Evolutionary conservation across 1,284 basidiomycete genomes (phyloP), one percentile per base, ranked within the genome.

Genomic region (Boletus nobilissimus): DNA sequence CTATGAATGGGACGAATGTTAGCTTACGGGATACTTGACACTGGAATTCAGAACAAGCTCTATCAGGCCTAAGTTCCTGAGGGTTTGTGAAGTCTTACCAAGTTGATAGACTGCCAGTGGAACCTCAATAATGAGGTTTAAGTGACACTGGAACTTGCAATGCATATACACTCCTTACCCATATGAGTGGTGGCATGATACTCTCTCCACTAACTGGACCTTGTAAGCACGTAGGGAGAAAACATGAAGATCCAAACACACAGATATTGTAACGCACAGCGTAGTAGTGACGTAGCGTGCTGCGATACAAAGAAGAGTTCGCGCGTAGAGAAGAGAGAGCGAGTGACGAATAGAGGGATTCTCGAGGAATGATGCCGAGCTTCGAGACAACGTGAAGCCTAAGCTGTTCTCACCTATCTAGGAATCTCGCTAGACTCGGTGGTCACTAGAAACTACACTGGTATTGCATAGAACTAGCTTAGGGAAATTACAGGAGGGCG

Each of bases 11-110:
- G n/a, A n/a, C 34, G 2, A n/a, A 51, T 29, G 18, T 65, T 36
- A n/a, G 22, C 80, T 4, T 54, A 81, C 81, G n/a, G 0, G 3
- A 51, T 34, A 14, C 6, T 26, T 26, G 62, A 34, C 62, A 64
- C 36, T 64, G 16, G 19, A 14, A 60, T n/a, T 9, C 9, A 39
- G 9, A 72, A 60, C 6, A 29, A 34, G 11, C 29, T 24, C 22
- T 40, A 10, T 65, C n/a, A 81, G 65, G 66, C 19, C 29, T 18
- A 8, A 7, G 6, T 29, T 6, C 32, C 32, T 1, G 18, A 36
- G 36, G 26, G 5, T n/a, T 22, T 6, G 10, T 16, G 3, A 39
- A 43, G 14, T 38, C 80, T 72, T 46, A 81, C 79, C 78, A 13
- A 78, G 16, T 22, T 81, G 78, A 32, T 29, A 51, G 19, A 73